Evolutionary conservation across 345 rosid species (phyloP), one percentile per base, ranked within the genome.

Genomic region (Hibiscus trionum): DNA sequence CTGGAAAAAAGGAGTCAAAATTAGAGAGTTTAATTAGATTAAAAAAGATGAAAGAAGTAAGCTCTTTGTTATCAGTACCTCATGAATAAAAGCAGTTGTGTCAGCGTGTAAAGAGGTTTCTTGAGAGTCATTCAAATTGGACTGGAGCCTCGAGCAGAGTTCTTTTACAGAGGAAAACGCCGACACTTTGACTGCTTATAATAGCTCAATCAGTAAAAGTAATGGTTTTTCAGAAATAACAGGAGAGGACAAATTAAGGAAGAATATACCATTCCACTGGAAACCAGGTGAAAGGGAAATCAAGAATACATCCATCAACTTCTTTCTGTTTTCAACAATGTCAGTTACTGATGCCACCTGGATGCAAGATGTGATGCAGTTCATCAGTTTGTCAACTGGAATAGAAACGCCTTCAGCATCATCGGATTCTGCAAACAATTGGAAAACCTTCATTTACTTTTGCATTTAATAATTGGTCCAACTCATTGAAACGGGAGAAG

Each of bases 251-350:
- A 69, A 35, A 62, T 4, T 50, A 67, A 19, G 39, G 37, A 71
- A 21, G 79, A 75, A 72, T 52, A 78, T 94, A 91, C 98, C 98
- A 58, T 78, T 86, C 98, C 98, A 94, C 17, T 83, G 84, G 62
- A 85, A 83, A 78, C 89, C 90, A 35, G 98, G 90, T 15, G 90
- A 85, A 52, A 90, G 79, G 75, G 88, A 80, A 73, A 80, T 75
- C 59, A 71, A 27, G 68, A 86, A 72, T 62, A 85, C 75, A 59
- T 76, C 84, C 82, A 85, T 78, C 87, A 91, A 79, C 78, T 87
- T 86, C 72, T 80, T 77, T 80, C 80, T 83, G 77, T 76, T 80
- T 55, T 82, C 44, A 33, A 91, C 77, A 72, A 94, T 82, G 82
- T 86, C 86, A 75, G 80, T 78, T 72, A 80, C 66, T 65, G 57